Conservation (phyloP, 257 asterid genomes). For the Misopates orontium region DNA sequence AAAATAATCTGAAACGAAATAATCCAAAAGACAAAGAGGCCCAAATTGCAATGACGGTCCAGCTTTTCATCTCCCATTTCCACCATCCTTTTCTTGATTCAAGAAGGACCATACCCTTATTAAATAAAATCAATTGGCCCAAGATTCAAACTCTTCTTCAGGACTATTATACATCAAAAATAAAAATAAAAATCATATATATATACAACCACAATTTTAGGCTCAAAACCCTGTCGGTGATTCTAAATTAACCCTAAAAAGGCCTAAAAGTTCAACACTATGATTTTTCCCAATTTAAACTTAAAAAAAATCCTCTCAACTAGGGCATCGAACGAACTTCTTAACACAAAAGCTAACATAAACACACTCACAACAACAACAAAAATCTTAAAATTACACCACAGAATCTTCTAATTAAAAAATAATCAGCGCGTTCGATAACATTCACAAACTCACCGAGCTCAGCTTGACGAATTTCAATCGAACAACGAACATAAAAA, state of each 20-base stretch:
- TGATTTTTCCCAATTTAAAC: neutral
- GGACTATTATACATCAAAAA: neutral
- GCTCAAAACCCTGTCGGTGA: too few relatives aligned
- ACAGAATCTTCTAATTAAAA: conserved; percentile 2
- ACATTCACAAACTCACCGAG: conserved; percentile 27
- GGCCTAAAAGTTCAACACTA: neutral
- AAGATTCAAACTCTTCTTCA: neutral
- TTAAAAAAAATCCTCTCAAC: neutral
- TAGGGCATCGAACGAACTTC: conserved; percentile 27
- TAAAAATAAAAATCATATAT: neutral
- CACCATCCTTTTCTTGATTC: neutral
- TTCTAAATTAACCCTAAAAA: too few relatives aligned
- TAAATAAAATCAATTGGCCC: neutral
- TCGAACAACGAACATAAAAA: too few relatives aligned
- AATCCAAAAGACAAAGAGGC: neutral
- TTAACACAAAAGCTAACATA: neutral
- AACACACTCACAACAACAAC: conserved; percentile 12
- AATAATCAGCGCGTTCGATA: neutral
- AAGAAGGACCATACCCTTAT: neutral
- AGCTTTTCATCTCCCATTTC: neutral
- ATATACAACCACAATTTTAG: neutral
- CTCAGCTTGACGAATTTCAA: conserved; percentile 28
- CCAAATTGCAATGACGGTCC: conserved; percentile 8
- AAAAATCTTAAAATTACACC: neutral
- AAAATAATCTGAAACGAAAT: conserved; percentile 1